Percentiles rank a stretch among this genome's conserved stretches.
Conservation (phyloP, 306 rosid species). For the Gastrolobium bilobum region DNA sequence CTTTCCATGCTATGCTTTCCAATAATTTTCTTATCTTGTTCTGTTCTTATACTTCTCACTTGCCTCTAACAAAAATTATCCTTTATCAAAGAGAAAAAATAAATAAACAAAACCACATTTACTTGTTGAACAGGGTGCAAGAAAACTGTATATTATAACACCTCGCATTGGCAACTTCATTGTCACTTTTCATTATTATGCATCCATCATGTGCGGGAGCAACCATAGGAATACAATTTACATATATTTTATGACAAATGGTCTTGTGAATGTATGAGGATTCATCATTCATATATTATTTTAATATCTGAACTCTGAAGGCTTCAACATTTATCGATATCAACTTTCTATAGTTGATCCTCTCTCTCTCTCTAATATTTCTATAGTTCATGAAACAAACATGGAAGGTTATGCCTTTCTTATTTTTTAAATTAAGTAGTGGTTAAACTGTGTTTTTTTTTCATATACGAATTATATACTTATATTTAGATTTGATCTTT, state of each 20-base stretch:
- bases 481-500: no score
- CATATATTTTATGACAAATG: neutral
- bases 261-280: neutral
- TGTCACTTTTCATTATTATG: no score
- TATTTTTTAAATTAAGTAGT: no score
- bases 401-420: neutral
- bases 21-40: constrained; percentile 6
- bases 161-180: no score
- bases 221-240: neutral
- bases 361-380: no score
- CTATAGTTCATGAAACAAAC: neutral
- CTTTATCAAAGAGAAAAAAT: neutral
- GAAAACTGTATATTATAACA: constrained; percentile 49
- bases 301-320: no score
- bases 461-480: no score
- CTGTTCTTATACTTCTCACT: neutral
- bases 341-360: no score
- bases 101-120: neutral
- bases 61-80: neutral
- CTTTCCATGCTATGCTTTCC: constrained; percentile 22
- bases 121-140: constrained; percentile 62
- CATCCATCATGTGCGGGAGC: no score
- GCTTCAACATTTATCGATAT: neutral
- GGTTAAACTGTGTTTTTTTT: no score
- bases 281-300: neutral